Percentiles rank a stretch among this genome's conserved stretches.
These are phyloP conservation scores for Melanogaster broomeanus DNA, from an alignment of 768 basidiomycete genomes.

Conservation along the genomic window DNA sequence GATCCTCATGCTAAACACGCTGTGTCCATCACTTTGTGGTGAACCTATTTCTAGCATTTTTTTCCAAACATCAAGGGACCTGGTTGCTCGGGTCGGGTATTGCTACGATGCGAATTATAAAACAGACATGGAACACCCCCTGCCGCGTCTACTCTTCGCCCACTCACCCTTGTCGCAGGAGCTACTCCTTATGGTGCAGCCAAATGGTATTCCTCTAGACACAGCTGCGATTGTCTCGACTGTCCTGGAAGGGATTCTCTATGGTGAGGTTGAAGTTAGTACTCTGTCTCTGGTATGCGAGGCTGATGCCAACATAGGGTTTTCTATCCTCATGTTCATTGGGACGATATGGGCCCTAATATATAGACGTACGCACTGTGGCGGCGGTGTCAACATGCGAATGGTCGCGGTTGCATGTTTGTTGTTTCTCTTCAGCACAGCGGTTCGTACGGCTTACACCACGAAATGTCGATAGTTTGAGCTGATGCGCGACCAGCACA, in stretches of 20 bases:
- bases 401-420: conserved; percentile 19
- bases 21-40: neutral
- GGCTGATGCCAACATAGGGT: conserved; percentile 12
- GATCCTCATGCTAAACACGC: neutral
- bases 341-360: conserved; percentile 25
- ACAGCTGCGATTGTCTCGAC: conserved; percentile 25
- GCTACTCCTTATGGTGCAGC: neutral
- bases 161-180: neutral
- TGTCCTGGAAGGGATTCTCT: conserved; percentile 25
- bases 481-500: conserved; percentile 5
- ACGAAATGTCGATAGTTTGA: neutral
- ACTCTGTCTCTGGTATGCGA: neutral
- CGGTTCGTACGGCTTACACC: conserved; percentile 9
- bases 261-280: conserved; percentile 15
- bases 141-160: neutral
- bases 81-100: neutral
- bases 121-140: neutral
- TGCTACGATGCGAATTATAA: neutral
- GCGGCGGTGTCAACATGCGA: conserved; percentile 3
- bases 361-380: neutral
- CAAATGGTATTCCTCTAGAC: conserved; percentile 16
- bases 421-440: conserved; percentile 26
- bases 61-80: neutral
- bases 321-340: conserved; percentile 33
- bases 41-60: neutral